Base-by-base conservation (phyloP, 306 rosid genomes). In the Vachellia pachyceras region DNA sequence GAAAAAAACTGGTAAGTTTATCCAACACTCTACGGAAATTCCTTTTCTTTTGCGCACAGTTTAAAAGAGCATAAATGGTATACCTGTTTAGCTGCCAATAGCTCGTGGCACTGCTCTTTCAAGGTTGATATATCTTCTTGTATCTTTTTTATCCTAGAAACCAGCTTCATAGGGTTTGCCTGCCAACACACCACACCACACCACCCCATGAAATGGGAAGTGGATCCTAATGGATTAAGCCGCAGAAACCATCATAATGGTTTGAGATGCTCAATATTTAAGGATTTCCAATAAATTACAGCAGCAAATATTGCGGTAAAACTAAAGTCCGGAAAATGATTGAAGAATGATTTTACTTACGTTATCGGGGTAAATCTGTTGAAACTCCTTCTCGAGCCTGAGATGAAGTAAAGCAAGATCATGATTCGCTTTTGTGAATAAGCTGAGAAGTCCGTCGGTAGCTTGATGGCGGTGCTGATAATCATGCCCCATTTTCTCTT, bases 161-260 rank as follows among this genome's bases (percentile, higher is more conserved):
- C 98, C 65, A 92, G 82, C 85, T 92, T 92, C 91, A 90, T 91
- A 39, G 97, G 97, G 85, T 95, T 95, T 44, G 90, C 92, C 97
- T 92, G 82, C 49, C 75, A 15, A 74, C 74, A 22, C 33, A 72
- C 23, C 60, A 33, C 61, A 18, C 7, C 8, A 33, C 61, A 18
- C 7, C 8, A 20, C 11, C 4, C 29, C 18, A 55, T 55, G 25
- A 12, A 37, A 6, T 35, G 29, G 41, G 36, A 5, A 36, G 37
- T 52, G 49, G 79, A 68, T 29, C 33, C 70, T 68, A 42, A 12
- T 10, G 23, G 4, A 22, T 33, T 11, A 52, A 70, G 10, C 76
- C 73, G 3, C 44, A 70, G 69, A 69, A 76, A 5, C 54, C 47
- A 25, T 50, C 39, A 76, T 29, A 22, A 18, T 18, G 69, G 37